Base-by-base conservation (phyloP, 352 stramenopile genomes). In the Halophytophthora polymorphica region DNA sequence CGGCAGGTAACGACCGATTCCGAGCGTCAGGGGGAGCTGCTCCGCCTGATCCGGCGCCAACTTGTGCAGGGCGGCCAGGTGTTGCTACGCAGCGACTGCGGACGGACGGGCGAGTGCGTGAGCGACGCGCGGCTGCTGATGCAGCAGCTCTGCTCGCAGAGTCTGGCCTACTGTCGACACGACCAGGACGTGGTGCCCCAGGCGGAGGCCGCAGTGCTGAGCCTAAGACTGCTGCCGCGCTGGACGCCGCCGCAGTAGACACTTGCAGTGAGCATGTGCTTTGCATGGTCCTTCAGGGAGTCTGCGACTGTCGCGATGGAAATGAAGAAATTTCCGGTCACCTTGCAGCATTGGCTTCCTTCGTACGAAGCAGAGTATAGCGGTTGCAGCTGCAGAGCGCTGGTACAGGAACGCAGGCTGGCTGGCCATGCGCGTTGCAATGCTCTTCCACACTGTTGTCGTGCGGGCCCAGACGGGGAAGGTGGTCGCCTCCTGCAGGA, bases 101-200 rank as follows among this genome's bases (percentile, higher is more conserved):
- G 11, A 1, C 34, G 15, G 2, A 22, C 29, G 10, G 45, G 46
- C 1, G 52, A 36, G 3, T 45, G 15, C 0, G 22, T 65, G 11
- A 39, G 47, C 5, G 61, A 57, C 19, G 56, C 57, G 12, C 67
- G 64, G 17, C 42, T 83, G 33, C 64, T 70, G 50, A 31, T 85
- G 41, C 76, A 87, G 56, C 71, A 64, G n/a, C 58, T 87, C 7
- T 87, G 76, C 23, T 54, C 66, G 1, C 61, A 71, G 38, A 85
- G 69, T 48, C 51, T 87, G 8, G 42, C 66, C 2, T 79, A 76
- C 35, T 87, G 76, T 36, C 17, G 38, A 1, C 61, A 51, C 10
- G 64, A 76, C 36, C 76, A 87, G 52, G 56, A 71, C 17, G n/a
- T 85, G 15, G 45, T 82, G 2, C 73, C 76, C 15, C 42, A 61